A percentile compares a stretch with the other conserved stretches of the same genome.
phyloP scores from a whole-genome alignment of 129 eudicot species.

The Pulicaria dysenterica region DNA sequence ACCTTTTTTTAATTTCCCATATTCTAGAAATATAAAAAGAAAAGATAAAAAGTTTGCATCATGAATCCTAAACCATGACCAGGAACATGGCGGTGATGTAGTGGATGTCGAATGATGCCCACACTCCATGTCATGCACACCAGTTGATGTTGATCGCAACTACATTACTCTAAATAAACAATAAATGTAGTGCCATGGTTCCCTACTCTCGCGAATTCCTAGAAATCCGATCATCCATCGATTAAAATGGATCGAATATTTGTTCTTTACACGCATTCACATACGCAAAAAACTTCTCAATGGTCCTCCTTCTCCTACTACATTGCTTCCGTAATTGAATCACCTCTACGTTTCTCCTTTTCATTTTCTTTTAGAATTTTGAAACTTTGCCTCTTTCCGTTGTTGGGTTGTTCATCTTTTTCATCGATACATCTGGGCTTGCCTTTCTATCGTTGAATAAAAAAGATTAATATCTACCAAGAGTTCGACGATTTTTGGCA shows the following conservation, averaged over 20 bases:
- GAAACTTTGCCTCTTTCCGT: constrained; percentile 9
- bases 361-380: constrained; percentile 6
- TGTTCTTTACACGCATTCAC: constrained; percentile 6
- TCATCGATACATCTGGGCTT: neutral
- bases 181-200: too few relatives aligned
- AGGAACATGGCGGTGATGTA: too few relatives aligned
- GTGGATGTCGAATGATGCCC: too few relatives aligned
- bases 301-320: too few relatives aligned
- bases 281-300: too few relatives aligned
- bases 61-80: too few relatives aligned
- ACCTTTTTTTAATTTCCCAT: too few relatives aligned
- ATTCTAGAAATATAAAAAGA: too few relatives aligned
- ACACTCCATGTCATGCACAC: too few relatives aligned
- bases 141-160: too few relatives aligned
- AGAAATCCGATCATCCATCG: neutral
- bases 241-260: constrained; percentile 16
- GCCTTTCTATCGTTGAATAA: neutral
- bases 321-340: constrained; percentile 9
- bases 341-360: constrained; percentile 34
- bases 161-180: too few relatives aligned
- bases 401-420: neutral
- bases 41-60: too few relatives aligned
- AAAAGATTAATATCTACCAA: neutral
- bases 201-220: neutral
- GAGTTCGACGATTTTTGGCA: constrained; percentile 39